Conservation (phyloP, 129 eudicot genomes). For the Saposhnikovia divaricata region DNA sequence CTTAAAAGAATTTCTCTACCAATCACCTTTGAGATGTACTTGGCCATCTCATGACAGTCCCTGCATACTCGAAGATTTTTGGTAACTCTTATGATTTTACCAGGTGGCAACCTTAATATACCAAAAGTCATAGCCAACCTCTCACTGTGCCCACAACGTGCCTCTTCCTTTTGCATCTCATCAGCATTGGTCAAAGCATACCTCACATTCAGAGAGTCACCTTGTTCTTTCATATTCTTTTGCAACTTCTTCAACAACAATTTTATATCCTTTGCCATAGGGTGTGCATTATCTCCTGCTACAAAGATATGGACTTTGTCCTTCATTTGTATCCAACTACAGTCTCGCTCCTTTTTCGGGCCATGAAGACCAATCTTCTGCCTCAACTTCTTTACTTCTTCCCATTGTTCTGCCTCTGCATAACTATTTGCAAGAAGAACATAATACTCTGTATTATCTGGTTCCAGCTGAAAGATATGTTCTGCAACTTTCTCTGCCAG, state of each 20-base stretch:
- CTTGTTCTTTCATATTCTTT: slow-evolving; percentile 38
- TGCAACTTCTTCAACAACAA: slow-evolving; percentile 26
- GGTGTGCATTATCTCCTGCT: slow-evolving; percentile 35
- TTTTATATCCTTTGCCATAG: slow-evolving; percentile 30
- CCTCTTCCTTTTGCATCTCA: slow-evolving; percentile 42
- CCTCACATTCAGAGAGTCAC: slow-evolving; percentile 17
- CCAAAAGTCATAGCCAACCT: slow-evolving; percentile 58
- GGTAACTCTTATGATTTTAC: slow-evolving; percentile 50
- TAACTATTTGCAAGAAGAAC: slow-evolving; percentile 48
- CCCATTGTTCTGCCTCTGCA: slow-evolving; percentile 57
- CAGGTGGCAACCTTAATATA: slow-evolving; percentile 39
- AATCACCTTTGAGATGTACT: slow-evolving; percentile 43
- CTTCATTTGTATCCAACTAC: slow-evolving; percentile 66
- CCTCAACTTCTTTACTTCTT: slow-evolving; percentile 41
- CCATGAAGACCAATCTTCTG: slow-evolving; percentile 23
- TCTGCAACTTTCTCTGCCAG: slow-evolving; percentile 66
- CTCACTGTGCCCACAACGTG: slow-evolving; percentile 61
- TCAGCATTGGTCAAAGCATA: slow-evolving; percentile 28
- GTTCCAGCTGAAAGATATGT: slow-evolving; percentile 48
- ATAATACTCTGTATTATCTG: slow-evolving; percentile 42
- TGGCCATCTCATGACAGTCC: slow-evolving; percentile 66
- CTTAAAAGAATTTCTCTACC: slow-evolving; percentile 54
- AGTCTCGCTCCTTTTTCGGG: slow-evolving; percentile 30
- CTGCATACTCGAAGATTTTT: slow-evolving; percentile 47
- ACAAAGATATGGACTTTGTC: slow-evolving; percentile 47